phyloP scores from a whole-genome alignment of 495 filamentous ascomycete species.

The Aspergillus homomorphus region DNA sequence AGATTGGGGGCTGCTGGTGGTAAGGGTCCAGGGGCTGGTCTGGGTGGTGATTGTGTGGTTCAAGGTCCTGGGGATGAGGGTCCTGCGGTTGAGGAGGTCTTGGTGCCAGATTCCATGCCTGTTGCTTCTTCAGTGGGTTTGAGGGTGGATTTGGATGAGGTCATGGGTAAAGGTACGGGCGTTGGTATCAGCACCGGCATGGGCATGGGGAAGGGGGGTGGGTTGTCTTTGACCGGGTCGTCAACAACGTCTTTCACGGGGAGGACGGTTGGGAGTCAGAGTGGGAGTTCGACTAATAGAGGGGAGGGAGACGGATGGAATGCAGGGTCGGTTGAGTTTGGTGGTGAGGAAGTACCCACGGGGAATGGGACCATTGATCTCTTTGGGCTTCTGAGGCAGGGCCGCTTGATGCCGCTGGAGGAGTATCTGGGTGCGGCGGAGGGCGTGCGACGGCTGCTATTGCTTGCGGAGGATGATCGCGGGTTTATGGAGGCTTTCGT shows the following conservation, averaged over 20 bases:
- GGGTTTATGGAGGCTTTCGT: constrained; percentile 28
- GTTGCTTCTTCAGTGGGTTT: not conserved
- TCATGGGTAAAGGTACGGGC: not conserved
- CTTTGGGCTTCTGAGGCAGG: constrained; percentile 5
- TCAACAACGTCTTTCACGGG: not conserved
- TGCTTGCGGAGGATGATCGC: constrained; percentile 13
- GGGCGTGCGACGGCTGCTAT: constrained; percentile 4
- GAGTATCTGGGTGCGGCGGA: constrained; percentile 25
- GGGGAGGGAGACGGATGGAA: not conserved
- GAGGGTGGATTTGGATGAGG: not conserved
- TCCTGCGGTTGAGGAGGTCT: not conserved
- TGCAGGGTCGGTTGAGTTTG: not conserved
- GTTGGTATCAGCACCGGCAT: not conserved
- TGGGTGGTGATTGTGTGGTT: not conserved
- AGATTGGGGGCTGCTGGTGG: not conserved
- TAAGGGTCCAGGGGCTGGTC: not conserved
- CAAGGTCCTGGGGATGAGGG: not conserved
- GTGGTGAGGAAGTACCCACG: not conserved
- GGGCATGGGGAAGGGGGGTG: not conserved
- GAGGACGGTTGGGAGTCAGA: too few species aligned
- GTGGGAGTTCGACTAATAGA: not conserved
- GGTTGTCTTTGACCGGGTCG: constrained; percentile 1
- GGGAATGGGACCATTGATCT: not conserved
- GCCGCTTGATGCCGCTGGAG: constrained; percentile 10
- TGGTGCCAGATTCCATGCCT: constrained; percentile 13